Conservation (phyloP, 257 asterid species). For the Gentiana straminea region DNA sequence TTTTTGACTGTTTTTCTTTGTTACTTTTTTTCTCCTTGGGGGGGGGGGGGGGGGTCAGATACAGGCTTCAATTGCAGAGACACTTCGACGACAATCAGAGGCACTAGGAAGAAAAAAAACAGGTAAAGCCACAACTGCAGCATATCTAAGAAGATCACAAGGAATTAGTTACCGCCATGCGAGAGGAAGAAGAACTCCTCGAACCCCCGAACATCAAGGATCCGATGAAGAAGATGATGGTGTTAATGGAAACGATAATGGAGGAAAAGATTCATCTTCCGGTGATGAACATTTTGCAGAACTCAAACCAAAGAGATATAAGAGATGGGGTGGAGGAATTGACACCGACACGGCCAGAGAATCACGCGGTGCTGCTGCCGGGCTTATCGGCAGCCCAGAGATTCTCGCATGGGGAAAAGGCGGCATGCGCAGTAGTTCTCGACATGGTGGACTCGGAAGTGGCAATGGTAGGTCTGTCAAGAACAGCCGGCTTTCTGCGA, state of each 20-base stretch:
- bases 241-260: constrained; percentile 54
- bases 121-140: constrained; percentile 43
- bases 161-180: constrained; percentile 37
- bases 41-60: too few species aligned
- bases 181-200: constrained; percentile 59
- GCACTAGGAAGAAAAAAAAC: constrained; percentile 87
- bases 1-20: background rate
- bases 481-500: constrained; percentile 53
- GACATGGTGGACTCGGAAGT: constrained; percentile 56
- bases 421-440: constrained; percentile 66
- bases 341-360: constrained; percentile 61
- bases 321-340: constrained; percentile 64
- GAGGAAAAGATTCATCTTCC: constrained; percentile 84
- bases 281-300: constrained; percentile 66
- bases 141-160: constrained; percentile 55
- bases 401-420: constrained; percentile 92
- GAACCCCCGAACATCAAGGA: constrained; percentile 46
- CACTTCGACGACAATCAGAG: constrained; percentile 81
- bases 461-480: constrained; percentile 42
- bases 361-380: constrained; percentile 40
- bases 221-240: constrained; percentile 68
- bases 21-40: too few species aligned
- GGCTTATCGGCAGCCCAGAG: constrained; percentile 50
- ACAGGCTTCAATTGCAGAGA: constrained; percentile 90
- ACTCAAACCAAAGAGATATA: constrained; percentile 55